phyloP scores from a whole-genome alignment of 129 eudicot species.

The Flaveria trinervia region DNA sequence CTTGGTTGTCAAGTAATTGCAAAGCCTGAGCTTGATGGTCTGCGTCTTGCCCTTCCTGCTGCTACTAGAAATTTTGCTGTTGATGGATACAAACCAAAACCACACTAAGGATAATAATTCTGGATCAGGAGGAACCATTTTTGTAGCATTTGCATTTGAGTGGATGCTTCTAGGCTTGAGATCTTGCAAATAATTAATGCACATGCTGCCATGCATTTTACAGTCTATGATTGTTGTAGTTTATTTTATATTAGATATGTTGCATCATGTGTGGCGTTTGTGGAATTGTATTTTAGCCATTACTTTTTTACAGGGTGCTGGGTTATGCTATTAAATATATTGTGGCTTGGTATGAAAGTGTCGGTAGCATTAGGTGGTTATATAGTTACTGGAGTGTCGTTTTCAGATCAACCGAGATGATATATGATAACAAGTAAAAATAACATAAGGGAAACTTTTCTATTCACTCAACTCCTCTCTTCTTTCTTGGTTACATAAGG shows the following conservation, averaged over 20 bases:
- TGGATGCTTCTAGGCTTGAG: neutral
- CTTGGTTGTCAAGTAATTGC: constrained; percentile 21
- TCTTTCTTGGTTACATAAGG: no score
- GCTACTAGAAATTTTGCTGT: constrained; percentile 23
- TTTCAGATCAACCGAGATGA: no score
- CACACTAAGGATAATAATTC: constrained; percentile 1
- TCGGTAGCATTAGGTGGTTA: neutral
- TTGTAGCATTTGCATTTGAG: constrained; percentile 11
- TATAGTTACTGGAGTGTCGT: no score
- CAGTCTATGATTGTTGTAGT: neutral
- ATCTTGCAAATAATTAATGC: neutral
- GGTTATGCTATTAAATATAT: constrained; percentile 1
- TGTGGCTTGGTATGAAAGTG: neutral
- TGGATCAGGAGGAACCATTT: constrained; percentile 1
- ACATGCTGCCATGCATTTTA: neutral
- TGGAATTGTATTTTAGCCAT: neutral
- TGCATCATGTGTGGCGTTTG: neutral
- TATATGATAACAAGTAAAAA: no score
- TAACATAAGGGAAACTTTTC: no score
- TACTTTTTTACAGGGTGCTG: neutral
- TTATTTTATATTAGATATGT: neutral
- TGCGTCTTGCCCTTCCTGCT: constrained; percentile 14
- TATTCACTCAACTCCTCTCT: no score
- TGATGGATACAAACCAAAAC: constrained; percentile 17
- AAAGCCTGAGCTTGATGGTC: constrained; percentile 17